Evolutionary conservation across 768 basidiomycete genomes (phyloP), one percentile per base, ranked within the genome.

Genomic region (Pholiota conissans): DNA sequence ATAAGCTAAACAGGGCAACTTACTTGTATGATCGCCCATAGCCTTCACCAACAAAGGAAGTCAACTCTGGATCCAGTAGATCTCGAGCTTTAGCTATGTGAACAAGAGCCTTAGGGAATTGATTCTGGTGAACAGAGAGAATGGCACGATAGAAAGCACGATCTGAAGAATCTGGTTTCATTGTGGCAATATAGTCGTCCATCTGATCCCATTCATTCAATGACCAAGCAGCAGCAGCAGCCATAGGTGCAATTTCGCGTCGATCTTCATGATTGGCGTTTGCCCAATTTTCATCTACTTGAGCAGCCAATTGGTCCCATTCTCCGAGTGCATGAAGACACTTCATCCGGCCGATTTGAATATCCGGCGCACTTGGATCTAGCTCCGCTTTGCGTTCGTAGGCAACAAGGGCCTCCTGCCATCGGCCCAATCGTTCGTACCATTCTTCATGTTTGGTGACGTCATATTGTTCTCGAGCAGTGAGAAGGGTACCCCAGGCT

Each of bases 11-110:
- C 20, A n/a, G 14, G 51, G 48, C 24, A 16, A 9, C 84, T 74
- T 63, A 96, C 95, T 93, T 94, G 73, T 98, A 98, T 1, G 95
- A 92, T 32, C 96, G 85, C n/a, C 92, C 93, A 75, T 98, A 98
- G 55, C 93, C 93, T 73, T 98, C 97, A 45, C 93, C 92, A 14
- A 95, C 91, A 64, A 98, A 85, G 0, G 93, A 90, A 0, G 87
- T 92, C 35, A 99, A 75, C 67, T 98, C 95, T 0, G 90, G 89
- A 68, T 98, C 93, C 32, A 98, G 77, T 24, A 93, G 76, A 68
- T 98, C 97, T 34, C 97, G 86, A 27, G 97, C 95, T 67, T 90
- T 92, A 34, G 90, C 87, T 67, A 99, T 96, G 59, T 98, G 94
- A 52, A 80, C 79, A 60, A 92, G 76, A 2, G 97, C 97, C 67